Base-by-base conservation (phyloP, 768 basidiomycete species). In the Suillus subluteus region DNA sequence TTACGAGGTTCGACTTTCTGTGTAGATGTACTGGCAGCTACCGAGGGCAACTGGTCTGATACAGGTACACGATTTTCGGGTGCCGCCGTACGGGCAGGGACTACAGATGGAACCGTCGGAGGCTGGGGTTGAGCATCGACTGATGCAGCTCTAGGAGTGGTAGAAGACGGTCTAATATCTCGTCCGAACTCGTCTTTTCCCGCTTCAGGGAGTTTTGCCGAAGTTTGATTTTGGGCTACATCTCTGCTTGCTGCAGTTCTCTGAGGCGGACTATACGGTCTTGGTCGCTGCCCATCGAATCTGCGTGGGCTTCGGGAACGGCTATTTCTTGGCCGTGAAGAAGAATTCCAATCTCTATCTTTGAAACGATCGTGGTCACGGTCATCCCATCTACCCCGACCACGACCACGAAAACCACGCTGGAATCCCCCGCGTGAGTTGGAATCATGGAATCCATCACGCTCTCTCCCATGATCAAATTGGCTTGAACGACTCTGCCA, bases 141-240 rank as follows among this genome's bases (percentile, higher is more conserved):
- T 56, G 74, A 74, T 62, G 55, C 62, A 4, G 77, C 71, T 64
- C 77, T 73, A 43, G 78, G 76, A 65, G 77, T 75, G 58, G 67
- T 63, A 46, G 91, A 88, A 50, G 80, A 77, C 43, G 85, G 79
- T 71, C 92, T 84, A 73, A 93, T 83, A 75, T 94, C 92, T 72
- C 93, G 88, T 70, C 93, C 92, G 78, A 95, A 95, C 77, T 95
- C 92, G 84, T 95, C 92, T 78, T 88, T 92, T 65, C 80, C 88
- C n/a, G 75, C 70, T 63, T 74, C 74, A 59, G 73, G 79, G 62
- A 69, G 69, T 73, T 68, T 70, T 48, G 74, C 58, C 71, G 75
- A 67, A 69, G 69, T 74, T 62, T 71, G 73, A 69, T 69, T 74
- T 62, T 71, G 73, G 61, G 73, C 64, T 54, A 70, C 72, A 64